Evolutionary conservation across 2,329 filamentous ascomycete genomes (phyloP).

Genomic region (Bertia moriformis): DNA sequence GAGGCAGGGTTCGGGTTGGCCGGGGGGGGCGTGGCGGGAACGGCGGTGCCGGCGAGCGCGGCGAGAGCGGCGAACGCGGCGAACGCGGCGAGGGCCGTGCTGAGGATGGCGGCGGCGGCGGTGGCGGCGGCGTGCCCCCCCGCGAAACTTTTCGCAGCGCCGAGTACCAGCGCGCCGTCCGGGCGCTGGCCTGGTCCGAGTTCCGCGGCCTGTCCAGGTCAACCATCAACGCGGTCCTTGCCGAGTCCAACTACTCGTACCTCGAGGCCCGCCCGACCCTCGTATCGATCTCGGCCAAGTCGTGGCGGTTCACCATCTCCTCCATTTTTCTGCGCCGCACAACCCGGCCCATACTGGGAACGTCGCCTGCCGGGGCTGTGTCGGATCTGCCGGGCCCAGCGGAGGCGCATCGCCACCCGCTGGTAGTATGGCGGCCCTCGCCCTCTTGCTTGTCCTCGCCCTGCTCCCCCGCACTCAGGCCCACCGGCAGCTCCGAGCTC

Average conservation of each 20-base stretch:
- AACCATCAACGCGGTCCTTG: conserved; percentile 64
- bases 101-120: conserved; percentile 4
- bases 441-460: no score
- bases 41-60: conserved; percentile 13
- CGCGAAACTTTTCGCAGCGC: conserved; percentile 54
- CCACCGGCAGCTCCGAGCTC: conserved; percentile 50
- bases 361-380: neutral
- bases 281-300: conserved; percentile 53
- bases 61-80: conserved; percentile 10
- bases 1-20: conserved; percentile 45
- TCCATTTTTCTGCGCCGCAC: conserved; percentile 57
- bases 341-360: conserved; percentile 23
- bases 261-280: conserved; percentile 57
- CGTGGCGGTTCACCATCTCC: conserved; percentile 64
- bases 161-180: conserved; percentile 56
- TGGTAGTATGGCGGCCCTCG: conserved; percentile 45
- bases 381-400: conserved; percentile 6
- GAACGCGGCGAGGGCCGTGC: conserved; percentile 9
- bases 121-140: conserved; percentile 26
- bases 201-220: conserved; percentile 63
- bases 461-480: no score
- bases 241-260: conserved; percentile 70
- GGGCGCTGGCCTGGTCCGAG: conserved; percentile 54
- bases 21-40: conserved; percentile 17
- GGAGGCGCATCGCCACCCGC: conserved; percentile 43